A percentile compares a stretch with the other conserved stretches of the same genome.
Evolutionary conservation across 75 land plant species (phyloP).

Genomic region (Selaginella moellendorffii): DNA sequence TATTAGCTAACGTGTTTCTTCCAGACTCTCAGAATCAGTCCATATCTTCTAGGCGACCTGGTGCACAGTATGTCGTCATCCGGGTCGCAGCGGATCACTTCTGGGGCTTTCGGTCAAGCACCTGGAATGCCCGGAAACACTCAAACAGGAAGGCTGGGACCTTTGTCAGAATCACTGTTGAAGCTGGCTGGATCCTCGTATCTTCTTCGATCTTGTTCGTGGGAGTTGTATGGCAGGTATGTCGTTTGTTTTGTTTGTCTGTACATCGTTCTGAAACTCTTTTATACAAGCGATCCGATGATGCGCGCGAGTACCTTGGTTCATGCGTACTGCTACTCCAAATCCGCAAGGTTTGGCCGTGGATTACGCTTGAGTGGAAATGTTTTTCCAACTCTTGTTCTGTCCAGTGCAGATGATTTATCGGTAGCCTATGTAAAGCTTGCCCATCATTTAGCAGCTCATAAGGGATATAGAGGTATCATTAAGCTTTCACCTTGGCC

Average conservation of each 20-base stretch:
- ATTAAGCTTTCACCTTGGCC: not conserved
- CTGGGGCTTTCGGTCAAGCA: constrained; percentile 22
- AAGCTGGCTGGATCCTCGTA: constrained; percentile 74
- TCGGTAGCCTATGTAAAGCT: constrained; percentile 73
- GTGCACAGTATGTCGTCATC: not conserved
- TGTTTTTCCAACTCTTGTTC: not conserved
- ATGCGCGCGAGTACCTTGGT: constrained; percentile 58
- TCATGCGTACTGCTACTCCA: constrained; percentile 55
- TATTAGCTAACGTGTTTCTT: not conserved
- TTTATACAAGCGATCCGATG: constrained; percentile 51
- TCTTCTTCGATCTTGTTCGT: constrained; percentile 76
- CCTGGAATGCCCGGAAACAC: not conserved
- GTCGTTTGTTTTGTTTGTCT: constrained; percentile 1
- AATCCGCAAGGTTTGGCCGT: constrained; percentile 50
- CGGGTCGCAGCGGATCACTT: too few species aligned
- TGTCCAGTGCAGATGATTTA: constrained; percentile 52
- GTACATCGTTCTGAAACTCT: constrained; percentile 3
- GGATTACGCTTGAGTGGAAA: not conserved
- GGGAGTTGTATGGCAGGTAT: constrained; percentile 93
- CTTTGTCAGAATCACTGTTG: constrained; percentile 49
- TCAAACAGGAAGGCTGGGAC: constrained; percentile 38
- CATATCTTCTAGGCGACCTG: constrained; percentile 40
- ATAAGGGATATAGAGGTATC: constrained; percentile 67
- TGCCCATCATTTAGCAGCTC: constrained; percentile 61
- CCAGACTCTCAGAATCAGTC: constrained; percentile 53